Conservation (phyloP, 179 eudicot species). For the Heliamphora pulchella region DNA sequence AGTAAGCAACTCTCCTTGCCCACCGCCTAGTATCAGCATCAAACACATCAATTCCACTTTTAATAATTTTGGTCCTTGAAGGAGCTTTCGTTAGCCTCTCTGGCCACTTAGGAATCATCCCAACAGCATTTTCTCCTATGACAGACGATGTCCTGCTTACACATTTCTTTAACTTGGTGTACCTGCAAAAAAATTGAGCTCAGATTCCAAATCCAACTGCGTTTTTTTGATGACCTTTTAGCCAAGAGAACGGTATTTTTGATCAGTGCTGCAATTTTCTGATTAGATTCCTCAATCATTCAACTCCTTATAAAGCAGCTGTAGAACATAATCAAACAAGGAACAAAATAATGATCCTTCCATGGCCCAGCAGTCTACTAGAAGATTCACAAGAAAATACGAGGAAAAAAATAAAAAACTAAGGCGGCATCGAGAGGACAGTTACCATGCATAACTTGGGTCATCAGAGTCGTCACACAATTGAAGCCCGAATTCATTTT, state of each 20-base stretch:
- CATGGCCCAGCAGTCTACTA: neutral
- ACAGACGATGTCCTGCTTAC: conserved; percentile 57
- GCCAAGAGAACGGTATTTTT: too few species aligned
- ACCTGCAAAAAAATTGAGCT: conserved; percentile 42
- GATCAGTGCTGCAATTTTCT: too few species aligned
- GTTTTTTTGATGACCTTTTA: too few species aligned
- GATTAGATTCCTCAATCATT: too few species aligned
- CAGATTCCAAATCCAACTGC: conserved; percentile 1
- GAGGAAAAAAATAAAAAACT: neutral
- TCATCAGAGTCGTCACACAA: conserved; percentile 73
- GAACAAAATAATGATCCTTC: neutral
- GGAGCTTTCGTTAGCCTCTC: conserved; percentile 66
- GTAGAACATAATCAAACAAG: too few species aligned
- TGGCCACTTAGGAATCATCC: conserved; percentile 81
- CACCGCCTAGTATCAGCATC: conserved; percentile 71
- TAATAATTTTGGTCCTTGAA: conserved; percentile 48
- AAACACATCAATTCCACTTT: conserved; percentile 68
- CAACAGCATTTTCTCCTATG: conserved; percentile 58
- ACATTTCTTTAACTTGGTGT: conserved; percentile 68
- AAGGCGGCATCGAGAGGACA: neutral
- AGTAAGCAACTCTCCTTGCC: conserved; percentile 66
- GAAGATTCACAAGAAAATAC: neutral
- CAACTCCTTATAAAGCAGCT: too few species aligned
- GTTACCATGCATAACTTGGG: conserved; percentile 78
- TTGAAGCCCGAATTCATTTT: conserved; percentile 67